Conservation (phyloP, 192 early-diverging fungal species). For the Coemansia sp. region DNA sequence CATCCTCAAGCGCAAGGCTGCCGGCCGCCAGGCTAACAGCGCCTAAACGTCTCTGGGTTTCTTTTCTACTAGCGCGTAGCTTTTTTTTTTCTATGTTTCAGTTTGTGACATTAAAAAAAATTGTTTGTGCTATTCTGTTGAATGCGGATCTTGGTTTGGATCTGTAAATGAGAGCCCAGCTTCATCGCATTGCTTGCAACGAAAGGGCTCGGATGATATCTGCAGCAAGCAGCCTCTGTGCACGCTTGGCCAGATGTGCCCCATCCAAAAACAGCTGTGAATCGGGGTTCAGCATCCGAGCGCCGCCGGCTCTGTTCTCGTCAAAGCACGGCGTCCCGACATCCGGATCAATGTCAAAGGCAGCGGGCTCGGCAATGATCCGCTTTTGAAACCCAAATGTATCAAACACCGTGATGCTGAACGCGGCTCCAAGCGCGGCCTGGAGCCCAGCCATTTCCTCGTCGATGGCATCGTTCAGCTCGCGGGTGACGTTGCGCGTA, state of each 20-base stretch:
- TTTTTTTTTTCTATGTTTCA: not conserved
- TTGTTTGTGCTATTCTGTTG: not conserved
- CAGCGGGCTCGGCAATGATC: constrained; percentile 9
- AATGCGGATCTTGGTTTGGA: too few species aligned
- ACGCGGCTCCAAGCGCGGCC: constrained; percentile 13
- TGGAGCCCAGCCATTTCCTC: constrained; percentile 22
- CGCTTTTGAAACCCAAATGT: constrained; percentile 34
- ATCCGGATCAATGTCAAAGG: constrained; percentile 30
- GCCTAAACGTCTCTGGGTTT: constrained; percentile 18
- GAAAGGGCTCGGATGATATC: constrained; percentile 19
- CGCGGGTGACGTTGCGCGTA: constrained; percentile 15
- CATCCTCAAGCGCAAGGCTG: constrained; percentile 87
- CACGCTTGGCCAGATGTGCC: constrained; percentile 39
- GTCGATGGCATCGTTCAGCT: constrained; percentile 26
- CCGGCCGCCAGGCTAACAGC: constrained; percentile 32
- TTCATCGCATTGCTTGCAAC: constrained; percentile 3
- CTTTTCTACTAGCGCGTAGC: not conserved
- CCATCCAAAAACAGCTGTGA: constrained; percentile 37
- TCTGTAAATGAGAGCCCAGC: too few species aligned
- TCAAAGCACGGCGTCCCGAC: constrained; percentile 13
- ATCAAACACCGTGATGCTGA: constrained; percentile 31
- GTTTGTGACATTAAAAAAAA: not conserved
- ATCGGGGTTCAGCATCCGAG: constrained; percentile 6
- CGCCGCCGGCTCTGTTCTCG: not conserved
- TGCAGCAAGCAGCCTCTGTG: constrained; percentile 33